Evolutionary conservation across 2,329 filamentous ascomycete species (phyloP), one percentile per base, ranked within the genome.

Genomic region (Cercospora brassicicola): DNA sequence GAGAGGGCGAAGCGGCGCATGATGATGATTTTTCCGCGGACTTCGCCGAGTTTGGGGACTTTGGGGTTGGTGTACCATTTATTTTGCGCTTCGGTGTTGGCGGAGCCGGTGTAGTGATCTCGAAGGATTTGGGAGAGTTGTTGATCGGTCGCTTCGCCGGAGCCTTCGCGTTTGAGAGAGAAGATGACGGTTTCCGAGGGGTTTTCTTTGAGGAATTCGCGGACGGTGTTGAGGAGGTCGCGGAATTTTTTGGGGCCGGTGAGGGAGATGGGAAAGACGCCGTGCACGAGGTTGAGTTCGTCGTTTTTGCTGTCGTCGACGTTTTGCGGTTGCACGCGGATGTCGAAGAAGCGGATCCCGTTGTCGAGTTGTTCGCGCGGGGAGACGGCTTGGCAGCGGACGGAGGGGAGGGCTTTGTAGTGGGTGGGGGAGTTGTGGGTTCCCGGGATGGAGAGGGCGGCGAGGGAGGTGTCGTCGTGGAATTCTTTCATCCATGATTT

Each of bases 371-470:
- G 95, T 63, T 90, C 88, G 59, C 85, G 84, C 4, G 96, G 85
- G 69, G 87, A 84, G 18, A 94, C 92, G 36, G 91, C 90, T 81
- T 99, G 95, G 80, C 95, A 98, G 45, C 95, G 91, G 42, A 98
- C 95, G 1, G 93, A 96, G 1, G 95, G 95, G 4, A 97, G 86
- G 11, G 95, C 94, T 59, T 88, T 86, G 83, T 96, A 86, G 81
- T 88, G 90, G 9, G 94, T 96, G 6, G 95, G 92, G 18, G 91
- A 92, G 82, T 99, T 98, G 84, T 99, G 95, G 0, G 95, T 97
- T 71, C 95, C 95, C 0, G 95, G 95, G 70, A 98, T 95, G 60
- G 91, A 95, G 60, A 99, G 87, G 2, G 90, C 86, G 0, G 92
- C 91, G 4, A 98, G 84, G 1, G 92, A 89, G 62, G 88, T 90